These are phyloP conservation scores for Erythrobasidium hasegawianum DNA, from an alignment of 1,284 basidiomycete species.

Conservation along the genomic window DNA sequence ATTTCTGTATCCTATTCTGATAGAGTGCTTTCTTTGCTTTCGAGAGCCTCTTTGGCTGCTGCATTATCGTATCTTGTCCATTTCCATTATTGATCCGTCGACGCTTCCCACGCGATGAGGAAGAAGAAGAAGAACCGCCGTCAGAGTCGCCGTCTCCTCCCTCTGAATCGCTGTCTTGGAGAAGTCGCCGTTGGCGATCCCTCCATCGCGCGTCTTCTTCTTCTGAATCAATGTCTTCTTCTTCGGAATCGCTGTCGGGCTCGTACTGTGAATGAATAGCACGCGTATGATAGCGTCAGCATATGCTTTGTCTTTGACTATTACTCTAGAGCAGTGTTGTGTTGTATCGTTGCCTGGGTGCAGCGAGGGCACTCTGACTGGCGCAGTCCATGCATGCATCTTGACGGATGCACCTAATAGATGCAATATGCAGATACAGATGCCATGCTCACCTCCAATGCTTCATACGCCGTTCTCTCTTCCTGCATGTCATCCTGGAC, in stretches of 20 bases:
- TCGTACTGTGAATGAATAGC: conserved; percentile 59
- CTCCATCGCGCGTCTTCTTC: conserved; percentile 39
- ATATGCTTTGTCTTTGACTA: too few relatives aligned
- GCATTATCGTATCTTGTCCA: conserved; percentile 3
- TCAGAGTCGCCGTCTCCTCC: conserved; percentile 44
- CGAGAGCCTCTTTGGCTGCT: conserved; percentile 56
- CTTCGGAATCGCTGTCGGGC: conserved; percentile 66
- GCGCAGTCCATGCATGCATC: too few relatives aligned
- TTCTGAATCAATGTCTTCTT: conserved; percentile 53
- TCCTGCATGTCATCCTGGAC: conserved; percentile 55
- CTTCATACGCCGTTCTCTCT: conserved; percentile 70
- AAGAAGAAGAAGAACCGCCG: conserved; percentile 55
- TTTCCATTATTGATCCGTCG: conserved; percentile 21
- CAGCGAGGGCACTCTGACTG: too few relatives aligned
- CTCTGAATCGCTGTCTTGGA: too few relatives aligned
- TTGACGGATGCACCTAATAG: too few relatives aligned
- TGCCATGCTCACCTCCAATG: conserved; percentile 70
- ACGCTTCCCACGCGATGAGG: conserved; percentile 40
- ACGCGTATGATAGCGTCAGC: too few relatives aligned
- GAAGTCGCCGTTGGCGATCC: conserved; percentile 20
- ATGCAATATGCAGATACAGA: too few relatives aligned
- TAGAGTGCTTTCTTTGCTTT: conserved; percentile 65
- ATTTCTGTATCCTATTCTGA: conserved; percentile 64
- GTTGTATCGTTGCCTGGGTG: too few relatives aligned
- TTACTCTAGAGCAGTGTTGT: too few relatives aligned